Percentiles rank a stretch among this genome's conserved stretches.
phyloP scores from a whole-genome alignment of 306 rosid genomes.

The Lathyrus sativus region DNA sequence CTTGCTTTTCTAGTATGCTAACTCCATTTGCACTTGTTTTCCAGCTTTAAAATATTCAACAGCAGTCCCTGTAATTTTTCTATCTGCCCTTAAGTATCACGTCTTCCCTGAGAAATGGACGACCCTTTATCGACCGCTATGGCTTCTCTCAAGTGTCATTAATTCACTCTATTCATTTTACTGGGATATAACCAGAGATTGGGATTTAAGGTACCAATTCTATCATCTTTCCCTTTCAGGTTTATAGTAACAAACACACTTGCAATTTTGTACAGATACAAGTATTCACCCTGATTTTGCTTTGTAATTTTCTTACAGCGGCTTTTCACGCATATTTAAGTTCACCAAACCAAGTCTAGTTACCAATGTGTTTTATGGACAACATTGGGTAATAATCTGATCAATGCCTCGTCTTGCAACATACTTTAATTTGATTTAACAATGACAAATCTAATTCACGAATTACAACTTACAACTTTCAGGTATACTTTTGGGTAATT shows the following conservation, averaged over 20 bases:
- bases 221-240: slow-evolving; percentile 29
- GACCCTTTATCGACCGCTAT: slow-evolving; percentile 78
- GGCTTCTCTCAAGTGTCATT: slow-evolving; percentile 90
- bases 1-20: slow-evolving; percentile 35
- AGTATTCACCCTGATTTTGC: neutral
- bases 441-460: slow-evolving; percentile 26
- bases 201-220: slow-evolving; percentile 85
- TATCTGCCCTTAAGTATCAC: slow-evolving; percentile 95
- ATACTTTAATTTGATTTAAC: slow-evolving; percentile 18
- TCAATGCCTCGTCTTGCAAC: neutral
- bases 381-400: slow-evolving; percentile 66
- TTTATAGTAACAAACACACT: slow-evolving; percentile 8
- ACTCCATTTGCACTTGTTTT: slow-evolving; percentile 49
- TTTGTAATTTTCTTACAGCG: slow-evolving; percentile 47
- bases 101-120: slow-evolving; percentile 81
- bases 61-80: slow-evolving; percentile 92
- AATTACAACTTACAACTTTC: slow-evolving; percentile 46
- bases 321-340: slow-evolving; percentile 89
- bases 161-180: slow-evolving; percentile 96
- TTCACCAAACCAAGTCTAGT: slow-evolving; percentile 58
- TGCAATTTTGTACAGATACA: slow-evolving; percentile 1
- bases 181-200: slow-evolving; percentile 98
- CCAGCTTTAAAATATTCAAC: slow-evolving; percentile 95
- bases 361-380: slow-evolving; percentile 72
- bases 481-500: slow-evolving; percentile 86